Conservation (phyloP, 2,329 filamentous ascomycete species). For the Fusarium burgessii region DNA sequence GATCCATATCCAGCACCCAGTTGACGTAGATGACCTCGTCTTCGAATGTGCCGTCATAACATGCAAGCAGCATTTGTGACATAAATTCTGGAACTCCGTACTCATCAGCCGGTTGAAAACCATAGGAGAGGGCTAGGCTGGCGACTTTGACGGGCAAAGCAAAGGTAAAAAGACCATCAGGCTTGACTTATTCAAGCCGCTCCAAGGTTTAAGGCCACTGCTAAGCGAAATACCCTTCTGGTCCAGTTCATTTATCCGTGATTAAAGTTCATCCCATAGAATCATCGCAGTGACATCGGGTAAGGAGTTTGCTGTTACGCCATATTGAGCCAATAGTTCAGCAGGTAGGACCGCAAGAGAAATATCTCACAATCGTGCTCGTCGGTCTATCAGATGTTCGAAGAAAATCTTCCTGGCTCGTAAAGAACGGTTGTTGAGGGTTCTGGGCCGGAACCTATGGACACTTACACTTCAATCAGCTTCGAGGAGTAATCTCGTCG, state of each 20-base stretch:
- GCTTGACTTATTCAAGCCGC: too few species aligned
- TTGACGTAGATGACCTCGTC: too few species aligned
- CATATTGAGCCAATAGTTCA: neutral
- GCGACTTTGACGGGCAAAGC: neutral
- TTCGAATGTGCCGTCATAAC: too few species aligned
- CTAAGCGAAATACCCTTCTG: neutral
- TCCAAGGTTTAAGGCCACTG: neutral
- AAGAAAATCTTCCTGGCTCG: neutral
- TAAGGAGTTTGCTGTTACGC: neutral
- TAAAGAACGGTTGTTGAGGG: neutral
- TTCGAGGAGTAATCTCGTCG: neutral
- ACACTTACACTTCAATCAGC: neutral
- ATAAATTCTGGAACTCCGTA: neutral
- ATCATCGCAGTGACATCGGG: neutral
- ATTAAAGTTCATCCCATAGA: neutral
- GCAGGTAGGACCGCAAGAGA: neutral
- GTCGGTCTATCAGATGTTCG: neutral
- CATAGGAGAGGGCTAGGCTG: neutral
- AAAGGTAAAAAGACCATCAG: neutral
- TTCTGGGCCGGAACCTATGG: accelerated
- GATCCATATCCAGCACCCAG: too few species aligned
- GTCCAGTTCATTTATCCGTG: neutral
- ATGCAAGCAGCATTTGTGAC: neutral
- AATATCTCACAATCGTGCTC: neutral
- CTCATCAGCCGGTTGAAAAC: neutral